Conservation (phyloP, 2,329 filamentous ascomycete genomes). For the Samsoniella hepiali region DNA sequence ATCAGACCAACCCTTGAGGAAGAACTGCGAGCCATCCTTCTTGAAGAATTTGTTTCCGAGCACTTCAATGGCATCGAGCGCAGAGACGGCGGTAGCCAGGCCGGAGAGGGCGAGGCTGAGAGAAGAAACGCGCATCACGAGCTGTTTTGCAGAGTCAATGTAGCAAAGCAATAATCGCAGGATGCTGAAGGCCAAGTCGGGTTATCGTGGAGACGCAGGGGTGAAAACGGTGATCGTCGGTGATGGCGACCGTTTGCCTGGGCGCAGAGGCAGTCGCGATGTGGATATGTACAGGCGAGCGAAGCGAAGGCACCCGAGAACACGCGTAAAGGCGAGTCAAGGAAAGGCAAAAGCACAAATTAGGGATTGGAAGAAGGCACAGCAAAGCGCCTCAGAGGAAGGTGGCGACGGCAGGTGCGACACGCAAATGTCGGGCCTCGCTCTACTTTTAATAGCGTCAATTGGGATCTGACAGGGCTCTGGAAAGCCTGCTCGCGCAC, state of each 20-base stretch:
- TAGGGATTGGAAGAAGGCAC: neutral
- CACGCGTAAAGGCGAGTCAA: neutral
- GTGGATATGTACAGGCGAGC: neutral
- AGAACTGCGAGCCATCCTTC: conserved; percentile 76
- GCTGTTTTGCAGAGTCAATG: neutral
- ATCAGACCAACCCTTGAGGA: conserved; percentile 64
- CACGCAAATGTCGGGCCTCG: neutral
- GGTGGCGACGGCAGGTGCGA: neutral
- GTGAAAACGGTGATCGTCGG: neutral
- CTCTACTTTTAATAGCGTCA: conserved; percentile 10
- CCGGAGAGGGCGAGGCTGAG: conserved; percentile 35
- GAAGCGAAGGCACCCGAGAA: neutral
- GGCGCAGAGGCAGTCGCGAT: conserved; percentile 10
- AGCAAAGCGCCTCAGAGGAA: neutral
- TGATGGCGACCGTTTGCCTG: neutral
- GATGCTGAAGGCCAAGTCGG: neutral
- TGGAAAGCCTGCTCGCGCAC: neutral
- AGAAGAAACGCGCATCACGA: conserved; percentile 39
- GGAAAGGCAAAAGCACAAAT: neutral
- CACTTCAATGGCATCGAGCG: conserved; percentile 48
- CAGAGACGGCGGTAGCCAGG: conserved; percentile 33
- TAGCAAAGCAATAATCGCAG: neutral
- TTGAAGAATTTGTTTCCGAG: conserved; percentile 85
- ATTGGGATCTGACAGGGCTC: conserved; percentile 6
- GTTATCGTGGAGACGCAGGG: neutral